Conservation (phyloP, 306 rosid species). For the Prunus mume region DNA sequence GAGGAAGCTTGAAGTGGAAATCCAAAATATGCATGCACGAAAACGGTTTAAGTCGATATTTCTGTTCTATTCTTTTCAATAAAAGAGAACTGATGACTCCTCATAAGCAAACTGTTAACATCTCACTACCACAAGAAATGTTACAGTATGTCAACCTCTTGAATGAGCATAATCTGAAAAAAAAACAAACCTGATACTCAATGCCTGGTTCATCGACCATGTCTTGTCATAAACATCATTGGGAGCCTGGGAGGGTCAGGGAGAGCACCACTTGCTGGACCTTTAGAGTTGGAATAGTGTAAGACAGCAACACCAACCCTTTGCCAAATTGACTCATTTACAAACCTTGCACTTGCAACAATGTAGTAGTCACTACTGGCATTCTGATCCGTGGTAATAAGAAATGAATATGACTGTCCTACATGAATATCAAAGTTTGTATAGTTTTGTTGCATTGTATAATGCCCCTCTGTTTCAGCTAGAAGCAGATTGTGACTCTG, state of each 20-base stretch:
- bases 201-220: slow-evolving; percentile 74
- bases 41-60: background rate
- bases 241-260: slow-evolving; percentile 83
- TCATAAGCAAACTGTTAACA: background rate
- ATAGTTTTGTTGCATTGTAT: slow-evolving; percentile 62
- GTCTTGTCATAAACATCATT: slow-evolving; percentile 57
- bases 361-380: slow-evolving; percentile 90
- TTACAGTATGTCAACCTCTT: background rate
- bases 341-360: slow-evolving; percentile 92
- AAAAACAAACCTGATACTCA: slow-evolving; percentile 63
- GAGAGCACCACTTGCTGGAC: slow-evolving; percentile 73
- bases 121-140: background rate
- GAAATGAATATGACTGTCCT: slow-evolving; percentile 84
- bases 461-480: slow-evolving; percentile 78
- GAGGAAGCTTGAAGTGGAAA: background rate
- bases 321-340: slow-evolving; percentile 82
- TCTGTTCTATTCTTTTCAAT: background rate
- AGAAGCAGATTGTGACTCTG: slow-evolving; percentile 69
- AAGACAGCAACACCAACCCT: slow-evolving; percentile 85
- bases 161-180: slow-evolving; percentile 4
- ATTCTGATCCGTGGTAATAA: slow-evolving; percentile 76
- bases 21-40: background rate
- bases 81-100: background rate
- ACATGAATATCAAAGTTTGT: slow-evolving; percentile 76
- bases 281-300: slow-evolving; percentile 75